Conservation (phyloP, 192 early-diverging fungal species). For the Rhizophagus prolifer region DNA sequence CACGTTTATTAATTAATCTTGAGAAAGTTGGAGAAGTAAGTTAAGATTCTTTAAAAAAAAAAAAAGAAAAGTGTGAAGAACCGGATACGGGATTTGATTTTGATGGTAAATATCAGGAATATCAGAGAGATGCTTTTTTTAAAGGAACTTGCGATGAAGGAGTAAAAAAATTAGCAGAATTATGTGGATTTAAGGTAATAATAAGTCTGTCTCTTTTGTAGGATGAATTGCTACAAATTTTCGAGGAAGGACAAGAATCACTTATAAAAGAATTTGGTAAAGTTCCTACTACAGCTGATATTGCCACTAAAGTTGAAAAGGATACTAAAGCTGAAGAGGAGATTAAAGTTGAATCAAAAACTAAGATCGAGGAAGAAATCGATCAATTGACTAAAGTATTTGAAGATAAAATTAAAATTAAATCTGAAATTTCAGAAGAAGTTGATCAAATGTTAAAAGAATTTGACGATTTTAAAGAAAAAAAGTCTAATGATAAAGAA, state of each 20-base stretch:
- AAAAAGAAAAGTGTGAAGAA: neutral
- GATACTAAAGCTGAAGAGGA: neutral
- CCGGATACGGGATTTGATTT: slow-evolving; percentile 74
- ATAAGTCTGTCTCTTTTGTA: neutral
- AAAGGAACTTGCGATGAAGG: slow-evolving; percentile 86
- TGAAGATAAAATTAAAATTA: neutral
- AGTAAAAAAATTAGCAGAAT: slow-evolving; percentile 61
- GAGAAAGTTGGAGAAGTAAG: slow-evolving; percentile 72
- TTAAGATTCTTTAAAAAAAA: neutral
- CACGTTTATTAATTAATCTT: slow-evolving; percentile 89
- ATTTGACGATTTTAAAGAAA: neutral
- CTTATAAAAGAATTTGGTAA: neutral
- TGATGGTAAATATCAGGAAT: slow-evolving; percentile 58
- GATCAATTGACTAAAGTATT: neutral
- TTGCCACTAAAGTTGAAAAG: neutral
- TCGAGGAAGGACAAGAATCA: neutral
- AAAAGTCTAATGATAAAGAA: neutral
- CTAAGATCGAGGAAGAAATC: neutral
- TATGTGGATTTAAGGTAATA: slow-evolving; percentile 71
- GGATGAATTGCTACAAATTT: neutral
- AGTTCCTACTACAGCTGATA: neutral
- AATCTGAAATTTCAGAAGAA: neutral
- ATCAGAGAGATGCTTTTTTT: slow-evolving; percentile 75
- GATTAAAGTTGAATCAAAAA: neutral
- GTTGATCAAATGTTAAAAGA: neutral